Base-by-base conservation (phyloP, 1,284 basidiomycete species). In the Cutaneotrichosporon cavernicola region DNA sequence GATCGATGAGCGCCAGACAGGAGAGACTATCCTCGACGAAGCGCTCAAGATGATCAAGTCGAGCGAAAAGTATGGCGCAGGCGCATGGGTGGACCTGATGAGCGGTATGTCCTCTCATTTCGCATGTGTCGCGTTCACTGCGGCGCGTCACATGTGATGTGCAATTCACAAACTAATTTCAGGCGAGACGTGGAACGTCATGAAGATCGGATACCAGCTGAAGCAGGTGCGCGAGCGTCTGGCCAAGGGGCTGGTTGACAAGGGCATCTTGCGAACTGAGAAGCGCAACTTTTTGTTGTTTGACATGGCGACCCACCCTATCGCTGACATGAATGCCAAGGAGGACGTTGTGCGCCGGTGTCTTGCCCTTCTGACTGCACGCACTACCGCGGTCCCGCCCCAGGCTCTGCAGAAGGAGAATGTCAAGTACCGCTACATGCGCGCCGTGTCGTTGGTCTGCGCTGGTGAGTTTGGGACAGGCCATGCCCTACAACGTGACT, bases 111-210 rank as follows among this genome's bases (percentile, higher is more conserved):
- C 30, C 22, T 9, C 9, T 11, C 47, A 49, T 26, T 49, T 36
- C 34, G 34, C 34, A 13, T n/a, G 14, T n/a, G 22, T 31, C 38
- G 36, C 36, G 58, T 34, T 26, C 50, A n/a, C 53, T 14, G 32
- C 21, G 22, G 4, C 40, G 40, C 40, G 40, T 46, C 43, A n/a
- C 6, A 16, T 55, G 32, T 22, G 16, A 18, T 46, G 14, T 16
- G 14, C 14, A 16, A 18, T 7, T 8, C 47, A 60, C 49, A 4
- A 30, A 14, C 31, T 49, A 16, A 58, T n/a, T 30, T 36, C 75
- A 96, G 93, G 93, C 68, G 94, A 97, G 83, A 97, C 94, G 60
- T 97, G 94, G 94, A 97, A 97, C 78, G 92, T 97, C 7, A 92
- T 97, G 89, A 97, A 97, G 82, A 97, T 97, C 63, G 93, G 93